A percentile compares a stretch with the other conserved stretches of the same genome.
Conservation (phyloP, 257 asterid species). For the Apocynum venetum region DNA sequence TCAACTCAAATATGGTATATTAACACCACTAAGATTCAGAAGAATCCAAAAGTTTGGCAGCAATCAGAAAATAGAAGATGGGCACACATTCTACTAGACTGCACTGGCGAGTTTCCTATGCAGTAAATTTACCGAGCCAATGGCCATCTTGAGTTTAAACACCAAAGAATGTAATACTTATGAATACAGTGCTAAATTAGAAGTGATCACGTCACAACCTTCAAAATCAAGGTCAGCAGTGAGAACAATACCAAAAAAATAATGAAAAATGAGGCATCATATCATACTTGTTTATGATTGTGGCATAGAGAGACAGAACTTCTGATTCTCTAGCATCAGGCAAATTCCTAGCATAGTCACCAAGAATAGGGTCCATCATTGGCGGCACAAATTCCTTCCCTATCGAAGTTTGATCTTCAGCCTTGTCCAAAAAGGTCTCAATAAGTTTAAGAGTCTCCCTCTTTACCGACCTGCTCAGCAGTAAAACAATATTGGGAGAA, state of each 20-base stretch:
- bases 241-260: conserved; percentile 4
- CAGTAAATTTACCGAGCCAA: neutral
- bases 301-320: conserved; percentile 96
- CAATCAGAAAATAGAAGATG: neutral
- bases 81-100: neutral
- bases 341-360: conserved; percentile 89
- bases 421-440: conserved; percentile 93
- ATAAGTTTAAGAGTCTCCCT: conserved; percentile 94
- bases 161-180: neutral
- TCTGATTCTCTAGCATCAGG: conserved; percentile 99
- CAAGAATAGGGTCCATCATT: conserved; percentile 98
- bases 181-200: neutral
- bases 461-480: conserved; percentile 77
- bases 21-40: conserved; percentile 2
- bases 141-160: neutral
- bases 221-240: neutral
- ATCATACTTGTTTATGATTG: conserved; percentile 89
- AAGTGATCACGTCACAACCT: neutral
- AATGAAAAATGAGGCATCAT: neutral
- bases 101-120: neutral
- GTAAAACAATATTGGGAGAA: conserved; percentile 10
- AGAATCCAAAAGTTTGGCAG: neutral
- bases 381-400: conserved; percentile 97
- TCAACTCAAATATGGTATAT: neutral
- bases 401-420: conserved; percentile 86